Evolutionary conservation across 1,284 basidiomycete genomes (phyloP).

Genomic region (Trichosporon faecale): DNA sequence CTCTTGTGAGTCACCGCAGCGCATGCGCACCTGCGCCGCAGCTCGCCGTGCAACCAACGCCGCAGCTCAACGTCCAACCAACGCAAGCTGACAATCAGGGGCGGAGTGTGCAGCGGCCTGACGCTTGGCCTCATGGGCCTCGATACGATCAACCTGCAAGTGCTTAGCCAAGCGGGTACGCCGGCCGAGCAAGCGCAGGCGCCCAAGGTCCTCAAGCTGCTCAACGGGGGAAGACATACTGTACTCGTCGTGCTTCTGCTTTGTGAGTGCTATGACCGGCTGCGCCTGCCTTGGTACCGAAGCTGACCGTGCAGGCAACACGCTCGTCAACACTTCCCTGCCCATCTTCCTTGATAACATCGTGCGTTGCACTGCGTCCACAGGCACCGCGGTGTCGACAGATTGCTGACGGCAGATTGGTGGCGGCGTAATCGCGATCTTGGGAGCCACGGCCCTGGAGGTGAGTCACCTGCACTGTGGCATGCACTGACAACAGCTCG

Average conservation of each 20-base stretch:
- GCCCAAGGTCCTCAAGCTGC: slow-evolving; percentile 51
- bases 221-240: slow-evolving; percentile 52
- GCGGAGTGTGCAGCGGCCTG: slow-evolving; percentile 56
- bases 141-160: slow-evolving; percentile 51
- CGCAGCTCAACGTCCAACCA: not conserved
- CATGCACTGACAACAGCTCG: slow-evolving; percentile 21
- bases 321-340: slow-evolving; percentile 56
- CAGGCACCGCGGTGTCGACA: not conserved
- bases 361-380: slow-evolving; percentile 24
- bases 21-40: not conserved
- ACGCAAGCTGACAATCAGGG: slow-evolving; percentile 20
- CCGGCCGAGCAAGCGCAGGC: slow-evolving; percentile 51
- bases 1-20: slow-evolving; percentile 22
- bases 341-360: slow-evolving; percentile 54
- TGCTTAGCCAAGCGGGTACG: slow-evolving; percentile 51
- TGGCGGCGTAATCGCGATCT: slow-evolving; percentile 46
- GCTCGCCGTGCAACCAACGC: not conserved
- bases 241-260: slow-evolving; percentile 53
- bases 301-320: slow-evolving; percentile 44
- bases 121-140: slow-evolving; percentile 57
- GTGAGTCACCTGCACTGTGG: slow-evolving; percentile 19
- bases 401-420: slow-evolving; percentile 38
- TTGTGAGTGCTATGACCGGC: slow-evolving; percentile 30
- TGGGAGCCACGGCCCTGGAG: slow-evolving; percentile 32
- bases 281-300: not conserved